Evolutionary conservation across 345 rosid genomes (phyloP), one percentile per base, ranked within the genome.

Genomic region (Streptanthus diversifolius): DNA sequence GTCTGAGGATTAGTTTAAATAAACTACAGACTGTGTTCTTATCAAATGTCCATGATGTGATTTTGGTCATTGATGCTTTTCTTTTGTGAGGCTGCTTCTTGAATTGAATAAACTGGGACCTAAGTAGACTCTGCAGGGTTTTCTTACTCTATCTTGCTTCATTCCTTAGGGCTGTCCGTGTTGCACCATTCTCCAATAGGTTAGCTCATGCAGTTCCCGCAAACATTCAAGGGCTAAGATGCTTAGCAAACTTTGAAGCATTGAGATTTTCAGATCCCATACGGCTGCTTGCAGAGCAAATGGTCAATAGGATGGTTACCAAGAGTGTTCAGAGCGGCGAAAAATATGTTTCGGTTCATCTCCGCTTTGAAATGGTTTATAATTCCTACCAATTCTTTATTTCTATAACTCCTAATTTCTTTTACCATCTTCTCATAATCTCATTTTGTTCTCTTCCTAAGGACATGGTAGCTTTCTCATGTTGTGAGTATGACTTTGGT

Each of bases 401-500:
- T 57, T 47, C 14, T 62, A 1, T 51, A 71, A 43, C 49, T 56
- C 25, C 11, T 30, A 40, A 15, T 41, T 63, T 13, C 9, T 65
- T 7, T 37, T 60, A 9, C 54, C 45, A 5, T 73, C 7, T 52
- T 58, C 52, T 25, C 35, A 19, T 71, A 21, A 30, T 45, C 18
- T 55, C 19, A 36, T 75, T 41, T 66, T 22, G 17, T 63, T 68
- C 66, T 59, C 48, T 29, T 63, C 14, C 37, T 14, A 77, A 95
- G 99, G 97, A 91, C 73, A 95, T 95, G 99, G 96, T 95, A 33
- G 99, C 97, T 67, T 95, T 95, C 79, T 95, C 97, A 18, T 91
- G 97, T 85, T 95, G 99, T 19, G 95, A 95, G 81, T 95, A 90
- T 83, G 96, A 88, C 61, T 95, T 96, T 18, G 99, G 96, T 55